Percentiles rank a stretch among this genome's conserved stretches.
phyloP scores from a whole-genome alignment of 345 rosid species.

The Stellera chamaejasme region DNA sequence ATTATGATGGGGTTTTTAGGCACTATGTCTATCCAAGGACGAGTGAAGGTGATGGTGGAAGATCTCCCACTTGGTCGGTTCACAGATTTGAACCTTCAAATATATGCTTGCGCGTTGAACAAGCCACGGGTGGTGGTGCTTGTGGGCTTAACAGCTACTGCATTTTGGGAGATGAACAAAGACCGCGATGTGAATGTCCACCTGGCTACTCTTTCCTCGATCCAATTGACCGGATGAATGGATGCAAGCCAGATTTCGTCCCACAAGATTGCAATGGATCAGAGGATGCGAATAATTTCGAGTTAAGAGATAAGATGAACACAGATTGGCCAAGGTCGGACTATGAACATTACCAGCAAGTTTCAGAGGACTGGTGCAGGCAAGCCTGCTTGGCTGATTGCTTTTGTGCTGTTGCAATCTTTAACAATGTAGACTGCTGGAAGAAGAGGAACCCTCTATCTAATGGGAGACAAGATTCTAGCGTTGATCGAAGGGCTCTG shows the following conservation, averaged over 20 bases:
- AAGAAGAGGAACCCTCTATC: constrained; percentile 45
- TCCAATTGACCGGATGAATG: constrained; percentile 24
- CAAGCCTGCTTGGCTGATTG: constrained; percentile 41
- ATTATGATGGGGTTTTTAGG: constrained; percentile 53
- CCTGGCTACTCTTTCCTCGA: constrained; percentile 28
- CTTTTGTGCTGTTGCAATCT: constrained; percentile 42
- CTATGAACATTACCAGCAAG: constrained; percentile 16
- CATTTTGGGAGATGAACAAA: constrained; percentile 17
- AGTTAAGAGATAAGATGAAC: constrained; percentile 10
- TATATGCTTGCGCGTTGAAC: constrained; percentile 19
- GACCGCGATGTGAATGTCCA: constrained; percentile 43
- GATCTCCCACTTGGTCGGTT: constrained; percentile 27
- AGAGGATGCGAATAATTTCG: constrained; percentile 20
- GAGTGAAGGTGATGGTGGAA: constrained; percentile 1
- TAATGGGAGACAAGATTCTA: constrained; percentile 20
- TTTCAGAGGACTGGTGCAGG: constrained; percentile 33
- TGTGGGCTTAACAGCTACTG: constrained; percentile 64
- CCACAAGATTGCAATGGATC: constrained; percentile 27
- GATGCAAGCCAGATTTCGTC: constrained; percentile 29
- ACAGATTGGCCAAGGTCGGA: constrained; percentile 30
- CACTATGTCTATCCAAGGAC: constrained; percentile 41
- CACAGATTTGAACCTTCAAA: constrained; percentile 24
- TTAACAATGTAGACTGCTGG: constrained; percentile 20
- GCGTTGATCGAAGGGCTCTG: constrained; percentile 18
- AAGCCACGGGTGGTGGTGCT: constrained; percentile 25